phyloP scores from a whole-genome alignment of 1,284 basidiomycete species.

The Puccinia sorghi region DNA sequence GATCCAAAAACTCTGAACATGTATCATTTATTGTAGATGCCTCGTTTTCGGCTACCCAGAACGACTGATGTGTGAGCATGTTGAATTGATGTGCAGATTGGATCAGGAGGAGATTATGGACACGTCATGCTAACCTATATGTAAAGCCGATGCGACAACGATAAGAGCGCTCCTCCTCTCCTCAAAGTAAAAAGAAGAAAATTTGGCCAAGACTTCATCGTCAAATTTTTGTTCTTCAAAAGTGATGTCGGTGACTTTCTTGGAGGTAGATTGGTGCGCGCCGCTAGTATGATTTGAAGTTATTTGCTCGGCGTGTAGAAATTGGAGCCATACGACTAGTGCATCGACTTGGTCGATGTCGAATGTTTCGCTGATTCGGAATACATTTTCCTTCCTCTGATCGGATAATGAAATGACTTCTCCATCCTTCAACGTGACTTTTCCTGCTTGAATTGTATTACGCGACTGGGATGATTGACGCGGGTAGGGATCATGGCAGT shows the following conservation, averaged over 20 bases:
- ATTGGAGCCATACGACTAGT: constrained; percentile 44
- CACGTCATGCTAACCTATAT: constrained; percentile 32
- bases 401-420: constrained; percentile 34
- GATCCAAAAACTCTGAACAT: constrained; percentile 32
- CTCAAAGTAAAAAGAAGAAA: constrained; percentile 48
- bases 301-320: not conserved
- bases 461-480: constrained; percentile 34
- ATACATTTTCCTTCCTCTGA: constrained; percentile 22
- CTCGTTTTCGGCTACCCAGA: constrained; percentile 41
- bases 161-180: constrained; percentile 44
- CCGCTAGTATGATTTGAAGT: not conserved
- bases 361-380: constrained; percentile 37
- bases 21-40: constrained; percentile 33
- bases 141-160: constrained; percentile 34
- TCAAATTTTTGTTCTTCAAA: constrained; percentile 27
- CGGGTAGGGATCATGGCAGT: constrained; percentile 45
- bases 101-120: not conserved
- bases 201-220: constrained; percentile 15
- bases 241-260: constrained; percentile 1
- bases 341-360: constrained; percentile 33
- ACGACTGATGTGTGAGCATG: not conserved
- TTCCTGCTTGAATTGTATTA: constrained; percentile 21
- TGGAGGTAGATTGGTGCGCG: not conserved
- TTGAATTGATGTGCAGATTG: not conserved
- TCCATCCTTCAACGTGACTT: constrained; percentile 18